A percentile compares a stretch with the other conserved stretches of the same genome.
Evolutionary conservation across 441 rosid genomes (phyloP).

Genomic region (Aquilaria agallochum): DNA sequence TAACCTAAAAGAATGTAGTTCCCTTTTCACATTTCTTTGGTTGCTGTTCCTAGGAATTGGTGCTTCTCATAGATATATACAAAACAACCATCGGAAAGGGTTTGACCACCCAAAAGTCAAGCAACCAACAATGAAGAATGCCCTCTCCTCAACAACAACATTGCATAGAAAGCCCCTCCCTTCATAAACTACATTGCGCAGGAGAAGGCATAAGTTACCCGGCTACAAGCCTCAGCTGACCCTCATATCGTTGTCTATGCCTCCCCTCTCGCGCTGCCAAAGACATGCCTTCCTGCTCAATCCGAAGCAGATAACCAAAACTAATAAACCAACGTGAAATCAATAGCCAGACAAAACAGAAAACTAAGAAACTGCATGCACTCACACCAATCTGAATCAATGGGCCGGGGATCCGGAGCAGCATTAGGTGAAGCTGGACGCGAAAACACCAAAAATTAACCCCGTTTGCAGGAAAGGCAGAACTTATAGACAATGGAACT

Average conservation of each 20-base stretch:
- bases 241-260: slow-evolving; percentile 48
- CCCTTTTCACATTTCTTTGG: too few relatives aligned
- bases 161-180: too few relatives aligned
- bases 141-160: too few relatives aligned
- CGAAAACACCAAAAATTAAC: neutral
- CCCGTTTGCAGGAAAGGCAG: too few relatives aligned
- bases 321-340: neutral
- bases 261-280: slow-evolving; percentile 50
- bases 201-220: slow-evolving; percentile 31
- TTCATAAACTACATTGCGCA: neutral
- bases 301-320: neutral
- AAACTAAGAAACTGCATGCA: too few relatives aligned
- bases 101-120: too few relatives aligned
- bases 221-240: slow-evolving; percentile 54
- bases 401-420: neutral
- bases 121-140: too few relatives aligned
- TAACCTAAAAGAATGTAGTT: too few relatives aligned
- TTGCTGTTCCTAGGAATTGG: too few relatives aligned
- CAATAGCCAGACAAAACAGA: neutral
- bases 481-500: too few relatives aligned
- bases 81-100: too few relatives aligned
- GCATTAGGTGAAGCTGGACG: neutral
- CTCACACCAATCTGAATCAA: neutral
- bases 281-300: slow-evolving; percentile 22
- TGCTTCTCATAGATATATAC: too few relatives aligned